Conservation (phyloP, 2,329 filamentous ascomycete genomes). For the Sclerotinia glacialis region DNA sequence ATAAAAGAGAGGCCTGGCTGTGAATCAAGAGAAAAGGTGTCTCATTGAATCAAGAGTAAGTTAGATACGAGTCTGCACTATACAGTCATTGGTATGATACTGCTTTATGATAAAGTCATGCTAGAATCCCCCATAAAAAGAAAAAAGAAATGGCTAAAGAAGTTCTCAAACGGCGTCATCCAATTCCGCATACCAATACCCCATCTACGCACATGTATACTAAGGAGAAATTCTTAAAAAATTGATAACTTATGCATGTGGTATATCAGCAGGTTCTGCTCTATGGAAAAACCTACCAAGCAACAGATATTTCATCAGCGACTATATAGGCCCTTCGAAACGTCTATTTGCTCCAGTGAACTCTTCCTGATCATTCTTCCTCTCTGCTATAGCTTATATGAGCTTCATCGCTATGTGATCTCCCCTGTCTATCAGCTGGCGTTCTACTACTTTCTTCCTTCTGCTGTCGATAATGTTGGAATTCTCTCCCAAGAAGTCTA, state of each 20-base stretch:
- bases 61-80: background rate
- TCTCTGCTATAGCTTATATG: background rate
- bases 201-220: background rate
- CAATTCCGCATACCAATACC: background rate
- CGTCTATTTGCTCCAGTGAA: background rate
- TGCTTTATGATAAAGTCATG: too few species aligned
- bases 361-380: background rate
- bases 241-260: background rate
- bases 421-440: background rate
- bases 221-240: background rate
- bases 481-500: background rate
- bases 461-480: background rate
- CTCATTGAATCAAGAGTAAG: rapidly evolving
- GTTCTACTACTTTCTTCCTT: background rate
- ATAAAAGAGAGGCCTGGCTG: background rate
- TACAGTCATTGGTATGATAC: background rate
- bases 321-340: background rate
- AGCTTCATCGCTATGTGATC: too few species aligned
- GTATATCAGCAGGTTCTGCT: background rate
- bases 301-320: background rate
- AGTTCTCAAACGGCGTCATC: background rate
- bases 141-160: background rate
- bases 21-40: background rate
- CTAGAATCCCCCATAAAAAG: background rate
- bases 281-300: background rate